A percentile compares a stretch with the other conserved stretches of the same genome.
phyloP scores from a whole-genome alignment of 768 basidiomycete genomes.

The Podaxis rugospora region DNA sequence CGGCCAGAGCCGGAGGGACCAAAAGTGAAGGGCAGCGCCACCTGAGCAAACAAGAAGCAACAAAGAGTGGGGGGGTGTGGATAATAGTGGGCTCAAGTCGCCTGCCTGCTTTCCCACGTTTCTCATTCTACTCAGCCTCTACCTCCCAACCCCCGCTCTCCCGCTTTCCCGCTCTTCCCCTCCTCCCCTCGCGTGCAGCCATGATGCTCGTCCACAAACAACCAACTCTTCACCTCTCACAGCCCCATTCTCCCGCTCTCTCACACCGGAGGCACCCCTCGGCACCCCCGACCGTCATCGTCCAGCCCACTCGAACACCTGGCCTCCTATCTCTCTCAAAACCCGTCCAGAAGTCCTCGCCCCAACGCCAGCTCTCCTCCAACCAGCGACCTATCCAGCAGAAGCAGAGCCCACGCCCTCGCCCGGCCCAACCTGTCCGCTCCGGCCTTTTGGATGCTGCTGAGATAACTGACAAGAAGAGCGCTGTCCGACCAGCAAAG shows the following conservation, averaged over 20 bases:
- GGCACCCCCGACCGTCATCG: slow-evolving; percentile 60
- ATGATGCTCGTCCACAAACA: slow-evolving; percentile 51
- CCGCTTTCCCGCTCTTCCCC: slow-evolving; percentile 16
- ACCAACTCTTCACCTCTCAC: slow-evolving; percentile 26
- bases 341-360: slow-evolving; percentile 33
- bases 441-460: slow-evolving; percentile 21
- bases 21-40: not conserved
- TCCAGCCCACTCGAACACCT: slow-evolving; percentile 70
- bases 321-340: slow-evolving; percentile 70
- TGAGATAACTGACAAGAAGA: slow-evolving; percentile 21
- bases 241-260: slow-evolving; percentile 22
- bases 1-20: slow-evolving; percentile 16
- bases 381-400: slow-evolving; percentile 20
- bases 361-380: slow-evolving; percentile 20
- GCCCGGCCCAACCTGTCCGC: slow-evolving; percentile 23
- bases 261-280: slow-evolving; percentile 63
- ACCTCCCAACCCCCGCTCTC: slow-evolving; percentile 12
- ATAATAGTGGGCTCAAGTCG: not conserved
- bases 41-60: slow-evolving; percentile 19
- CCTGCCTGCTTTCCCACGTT: slow-evolving; percentile 14
- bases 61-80: slow-evolving; percentile 11
- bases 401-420: slow-evolving; percentile 27
- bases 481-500: slow-evolving; percentile 21
- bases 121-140: slow-evolving; percentile 18
- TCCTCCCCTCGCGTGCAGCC: slow-evolving; percentile 19